Conservation (phyloP, 371 early-diverging fungal genomes). For the Mortierella sp. region DNA sequence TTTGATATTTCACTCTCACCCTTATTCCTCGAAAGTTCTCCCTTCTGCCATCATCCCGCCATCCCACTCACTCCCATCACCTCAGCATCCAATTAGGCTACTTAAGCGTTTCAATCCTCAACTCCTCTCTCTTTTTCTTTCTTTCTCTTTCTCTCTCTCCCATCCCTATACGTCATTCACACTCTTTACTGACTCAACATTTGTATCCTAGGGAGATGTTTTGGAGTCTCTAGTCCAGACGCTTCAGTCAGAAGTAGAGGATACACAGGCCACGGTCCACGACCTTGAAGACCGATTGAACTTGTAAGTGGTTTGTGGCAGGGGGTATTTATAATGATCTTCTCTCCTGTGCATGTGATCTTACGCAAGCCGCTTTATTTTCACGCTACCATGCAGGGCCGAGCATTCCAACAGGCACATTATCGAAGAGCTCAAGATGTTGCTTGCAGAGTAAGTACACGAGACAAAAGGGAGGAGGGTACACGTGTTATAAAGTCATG, state of each 20-base stretch:
- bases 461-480: not conserved
- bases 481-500: not conserved
- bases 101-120: too few relatives aligned
- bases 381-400: constrained; percentile 26
- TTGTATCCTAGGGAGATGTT: constrained; percentile 23
- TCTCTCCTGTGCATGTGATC: not conserved
- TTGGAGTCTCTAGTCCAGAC: constrained; percentile 29
- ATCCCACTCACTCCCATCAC: too few relatives aligned
- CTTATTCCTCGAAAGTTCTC: too few relatives aligned
- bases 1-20: too few relatives aligned
- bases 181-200: too few relatives aligned
- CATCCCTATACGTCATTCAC: too few relatives aligned
- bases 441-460: constrained; percentile 48
- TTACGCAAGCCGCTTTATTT: constrained; percentile 1
- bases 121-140: too few relatives aligned
- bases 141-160: too few relatives aligned
- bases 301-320: constrained; percentile 21
- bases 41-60: too few relatives aligned
- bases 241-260: constrained; percentile 43
- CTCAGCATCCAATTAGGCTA: too few relatives aligned
- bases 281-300: constrained; percentile 37
- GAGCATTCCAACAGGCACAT: constrained; percentile 41
- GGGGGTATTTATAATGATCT: not conserved
- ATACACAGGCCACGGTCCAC: constrained; percentile 35
- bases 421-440: constrained; percentile 48